phyloP scores from a whole-genome alignment of 2,329 filamentous ascomycete genomes.

The Metarhizium humberi region DNA sequence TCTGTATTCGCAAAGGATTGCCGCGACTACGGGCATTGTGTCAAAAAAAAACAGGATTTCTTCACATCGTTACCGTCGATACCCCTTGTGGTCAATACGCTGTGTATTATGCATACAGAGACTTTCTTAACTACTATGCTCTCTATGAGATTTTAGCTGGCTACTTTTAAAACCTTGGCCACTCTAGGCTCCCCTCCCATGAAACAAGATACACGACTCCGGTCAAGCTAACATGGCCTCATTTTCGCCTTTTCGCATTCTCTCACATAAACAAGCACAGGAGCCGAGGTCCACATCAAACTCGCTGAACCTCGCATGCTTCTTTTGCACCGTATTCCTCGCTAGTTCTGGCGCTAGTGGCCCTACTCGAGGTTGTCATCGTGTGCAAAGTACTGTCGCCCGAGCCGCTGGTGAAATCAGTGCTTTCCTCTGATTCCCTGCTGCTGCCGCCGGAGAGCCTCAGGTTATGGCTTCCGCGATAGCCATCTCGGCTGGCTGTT shows the following conservation, averaged over 20 bases:
- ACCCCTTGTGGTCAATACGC: no score
- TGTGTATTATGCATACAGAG: background rate
- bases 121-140: background rate
- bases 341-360: background rate
- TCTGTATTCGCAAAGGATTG: no score
- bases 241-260: background rate
- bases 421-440: slow-evolving; percentile 6
- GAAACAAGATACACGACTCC: background rate
- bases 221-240: background rate
- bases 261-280: background rate
- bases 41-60: no score
- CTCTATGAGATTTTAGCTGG: background rate
- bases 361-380: background rate
- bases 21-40: no score
- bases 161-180: background rate
- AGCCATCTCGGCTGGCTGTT: slow-evolving; percentile 3
- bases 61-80: no score
- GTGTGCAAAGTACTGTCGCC: background rate
- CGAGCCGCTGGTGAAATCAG: background rate
- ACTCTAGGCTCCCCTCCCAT: background rate
- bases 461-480: slow-evolving; percentile 5
- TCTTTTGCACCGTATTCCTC: background rate
- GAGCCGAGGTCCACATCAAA: background rate
- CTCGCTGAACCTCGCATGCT: background rate
- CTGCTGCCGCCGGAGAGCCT: slow-evolving; percentile 10